Conservation (phyloP, 2,329 filamentous ascomycete species). For the Verticillium longisporum region DNA sequence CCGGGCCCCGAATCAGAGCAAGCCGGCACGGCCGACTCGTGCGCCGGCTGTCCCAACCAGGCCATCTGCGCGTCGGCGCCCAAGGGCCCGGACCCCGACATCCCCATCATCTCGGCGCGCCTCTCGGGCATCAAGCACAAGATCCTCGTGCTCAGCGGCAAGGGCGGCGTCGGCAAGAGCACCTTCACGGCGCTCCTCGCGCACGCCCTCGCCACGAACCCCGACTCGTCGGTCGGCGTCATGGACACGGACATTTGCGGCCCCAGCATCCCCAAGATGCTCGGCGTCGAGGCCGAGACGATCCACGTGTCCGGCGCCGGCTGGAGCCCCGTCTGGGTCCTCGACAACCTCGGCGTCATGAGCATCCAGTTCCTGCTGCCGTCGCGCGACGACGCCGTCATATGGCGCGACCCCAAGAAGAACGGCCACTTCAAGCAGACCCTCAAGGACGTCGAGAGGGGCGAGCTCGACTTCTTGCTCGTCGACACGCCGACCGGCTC, state of each 20-base stretch:
- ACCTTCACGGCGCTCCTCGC: slow-evolving; percentile 86
- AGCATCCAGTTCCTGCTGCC: slow-evolving; percentile 98
- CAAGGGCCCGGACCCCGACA: slow-evolving; percentile 92
- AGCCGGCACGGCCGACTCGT: slow-evolving; percentile 70
- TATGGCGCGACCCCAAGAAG: slow-evolving; percentile 98
- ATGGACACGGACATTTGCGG: slow-evolving; percentile 99
- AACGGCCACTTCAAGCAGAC: slow-evolving; percentile 98
- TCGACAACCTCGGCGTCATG: slow-evolving; percentile 93
- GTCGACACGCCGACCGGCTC: slow-evolving; percentile 96
- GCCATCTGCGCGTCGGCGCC: slow-evolving; percentile 88
- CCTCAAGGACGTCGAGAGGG: slow-evolving; percentile 96
- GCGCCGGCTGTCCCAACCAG: slow-evolving; percentile 93
- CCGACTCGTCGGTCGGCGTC: slow-evolving; percentile 74
- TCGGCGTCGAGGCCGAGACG: slow-evolving; percentile 90
- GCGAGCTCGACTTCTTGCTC: slow-evolving; percentile 84
- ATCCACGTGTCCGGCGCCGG: slow-evolving; percentile 85
- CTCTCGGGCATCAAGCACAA: slow-evolving; percentile 82
- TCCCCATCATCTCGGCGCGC: slow-evolving; percentile 78
- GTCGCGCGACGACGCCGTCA: slow-evolving; percentile 84
- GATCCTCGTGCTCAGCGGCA: slow-evolving; percentile 85
- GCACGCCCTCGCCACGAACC: slow-evolving; percentile 80
- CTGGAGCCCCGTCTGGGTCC: slow-evolving; percentile 94
- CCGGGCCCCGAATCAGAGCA: slow-evolving; percentile 78
- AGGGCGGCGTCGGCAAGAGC: slow-evolving; percentile 94
- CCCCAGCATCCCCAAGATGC: slow-evolving; percentile 96